Evolutionary conservation across 306 rosid genomes (phyloP).

Genomic region (Quercus gilva): DNA sequence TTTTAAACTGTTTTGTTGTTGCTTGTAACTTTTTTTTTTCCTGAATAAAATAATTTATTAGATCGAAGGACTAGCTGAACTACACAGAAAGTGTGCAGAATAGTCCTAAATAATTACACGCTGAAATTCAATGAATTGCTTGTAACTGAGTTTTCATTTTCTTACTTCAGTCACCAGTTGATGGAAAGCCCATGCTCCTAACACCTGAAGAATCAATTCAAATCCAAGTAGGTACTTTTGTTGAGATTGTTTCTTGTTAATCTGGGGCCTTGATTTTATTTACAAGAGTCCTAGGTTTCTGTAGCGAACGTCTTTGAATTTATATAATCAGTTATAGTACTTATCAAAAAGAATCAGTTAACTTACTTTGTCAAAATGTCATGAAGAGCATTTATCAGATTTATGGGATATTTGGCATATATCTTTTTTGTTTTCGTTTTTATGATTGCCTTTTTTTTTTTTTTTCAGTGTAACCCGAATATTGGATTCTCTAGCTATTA

Average conservation of each 20-base stretch:
- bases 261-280: neutral
- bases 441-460: neutral
- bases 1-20: slow-evolving; percentile 16
- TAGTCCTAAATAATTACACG: no score
- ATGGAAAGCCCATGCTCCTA: slow-evolving; percentile 96
- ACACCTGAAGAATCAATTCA: slow-evolving; percentile 97
- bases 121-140: neutral
- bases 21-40: slow-evolving; percentile 12
- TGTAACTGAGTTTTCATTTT: slow-evolving; percentile 24
- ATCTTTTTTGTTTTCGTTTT: neutral
- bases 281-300: neutral
- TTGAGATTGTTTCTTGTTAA: neutral
- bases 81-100: no score
- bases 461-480: neutral
- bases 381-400: neutral
- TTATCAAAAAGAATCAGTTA: neutral
- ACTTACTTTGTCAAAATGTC: neutral
- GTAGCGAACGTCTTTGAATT: neutral
- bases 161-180: slow-evolving; percentile 79
- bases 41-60: no score
- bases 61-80: no score
- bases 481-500: neutral
- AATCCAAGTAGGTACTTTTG: slow-evolving; percentile 65
- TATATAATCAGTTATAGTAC: neutral
- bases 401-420: neutral